A percentile compares a stretch with the other conserved stretches of the same genome.
Conservation (phyloP, 192 early-diverging fungal species). For the Phlyctochytrium planicorne region DNA sequence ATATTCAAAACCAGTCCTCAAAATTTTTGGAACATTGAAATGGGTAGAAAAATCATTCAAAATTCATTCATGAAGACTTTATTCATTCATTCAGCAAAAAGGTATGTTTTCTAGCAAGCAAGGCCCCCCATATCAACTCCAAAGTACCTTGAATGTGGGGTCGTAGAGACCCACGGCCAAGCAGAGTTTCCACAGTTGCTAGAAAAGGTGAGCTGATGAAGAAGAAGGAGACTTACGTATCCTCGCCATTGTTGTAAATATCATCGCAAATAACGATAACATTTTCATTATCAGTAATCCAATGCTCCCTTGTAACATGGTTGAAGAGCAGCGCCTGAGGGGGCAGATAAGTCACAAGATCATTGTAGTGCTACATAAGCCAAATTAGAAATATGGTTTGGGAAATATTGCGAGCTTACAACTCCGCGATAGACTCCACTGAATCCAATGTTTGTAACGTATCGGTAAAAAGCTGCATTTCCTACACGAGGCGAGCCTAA, state of each 20-base stretch:
- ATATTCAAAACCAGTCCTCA: no score
- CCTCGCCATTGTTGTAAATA: background rate
- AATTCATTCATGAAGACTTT: no score
- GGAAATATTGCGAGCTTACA: no score
- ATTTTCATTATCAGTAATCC: background rate
- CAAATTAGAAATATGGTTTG: no score
- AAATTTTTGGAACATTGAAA: no score
- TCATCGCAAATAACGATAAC: background rate
- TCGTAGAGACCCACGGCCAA: background rate
- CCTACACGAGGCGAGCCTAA: constrained; percentile 44
- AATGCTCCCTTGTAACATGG: background rate
- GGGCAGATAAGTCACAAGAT: no score
- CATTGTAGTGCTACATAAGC: no score
- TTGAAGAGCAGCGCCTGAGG: background rate
- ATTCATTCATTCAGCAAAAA: no score
- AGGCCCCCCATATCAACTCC: background rate
- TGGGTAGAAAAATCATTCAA: no score
- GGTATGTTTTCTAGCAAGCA: background rate
- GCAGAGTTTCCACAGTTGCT: background rate
- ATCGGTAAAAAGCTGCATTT: constrained; percentile 31
- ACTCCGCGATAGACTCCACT: background rate
- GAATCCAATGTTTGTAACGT: background rate
- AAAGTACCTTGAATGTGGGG: background rate
- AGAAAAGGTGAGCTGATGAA: no score
- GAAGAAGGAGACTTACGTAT: no score